Evolutionary conservation across 192 early-diverging fungal species (phyloP).

Genomic region (Cladochytrium replicatum): DNA sequence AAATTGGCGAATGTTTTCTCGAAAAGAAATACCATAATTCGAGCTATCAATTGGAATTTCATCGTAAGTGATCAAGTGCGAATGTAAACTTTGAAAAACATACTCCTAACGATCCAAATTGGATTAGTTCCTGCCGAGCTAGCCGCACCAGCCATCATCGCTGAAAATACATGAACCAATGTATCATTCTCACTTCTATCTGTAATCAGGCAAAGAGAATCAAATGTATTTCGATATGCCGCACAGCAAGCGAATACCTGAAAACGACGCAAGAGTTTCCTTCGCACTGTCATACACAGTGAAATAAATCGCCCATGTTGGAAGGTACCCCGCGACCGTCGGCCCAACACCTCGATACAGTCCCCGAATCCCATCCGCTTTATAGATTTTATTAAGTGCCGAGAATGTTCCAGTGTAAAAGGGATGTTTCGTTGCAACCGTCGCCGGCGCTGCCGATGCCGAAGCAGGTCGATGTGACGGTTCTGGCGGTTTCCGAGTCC

Average conservation of each 20-base stretch:
- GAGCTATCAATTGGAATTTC: not conserved
- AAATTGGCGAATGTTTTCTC: too few relatives aligned
- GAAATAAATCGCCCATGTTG: conserved; percentile 90
- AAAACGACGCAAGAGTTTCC: conserved; percentile 11
- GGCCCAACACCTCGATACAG: conserved; percentile 82
- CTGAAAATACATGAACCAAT: conserved; percentile 49
- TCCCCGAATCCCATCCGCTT: conserved; percentile 76
- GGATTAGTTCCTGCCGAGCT: conserved; percentile 77
- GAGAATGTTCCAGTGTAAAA: conserved; percentile 38
- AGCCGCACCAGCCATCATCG: conserved; percentile 71
- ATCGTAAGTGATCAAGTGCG: too few relatives aligned
- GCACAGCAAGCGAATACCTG: too few relatives aligned
- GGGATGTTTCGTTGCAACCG: too few relatives aligned
- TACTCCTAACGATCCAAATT: conserved; percentile 85
- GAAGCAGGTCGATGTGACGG: too few relatives aligned
- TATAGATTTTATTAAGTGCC: conserved; percentile 61
- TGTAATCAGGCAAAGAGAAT: too few relatives aligned
- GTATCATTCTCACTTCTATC: conserved; percentile 11
- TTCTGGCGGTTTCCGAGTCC: too few relatives aligned
- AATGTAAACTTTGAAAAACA: too few relatives aligned
- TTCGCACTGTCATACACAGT: conserved; percentile 78
- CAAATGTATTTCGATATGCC: too few relatives aligned
- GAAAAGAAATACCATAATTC: not conserved
- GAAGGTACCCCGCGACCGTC: conserved; percentile 80
- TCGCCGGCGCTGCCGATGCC: too few relatives aligned